Conservation (phyloP, 495 filamentous ascomycete genomes). For the Penicillium psychrofluorescens region DNA sequence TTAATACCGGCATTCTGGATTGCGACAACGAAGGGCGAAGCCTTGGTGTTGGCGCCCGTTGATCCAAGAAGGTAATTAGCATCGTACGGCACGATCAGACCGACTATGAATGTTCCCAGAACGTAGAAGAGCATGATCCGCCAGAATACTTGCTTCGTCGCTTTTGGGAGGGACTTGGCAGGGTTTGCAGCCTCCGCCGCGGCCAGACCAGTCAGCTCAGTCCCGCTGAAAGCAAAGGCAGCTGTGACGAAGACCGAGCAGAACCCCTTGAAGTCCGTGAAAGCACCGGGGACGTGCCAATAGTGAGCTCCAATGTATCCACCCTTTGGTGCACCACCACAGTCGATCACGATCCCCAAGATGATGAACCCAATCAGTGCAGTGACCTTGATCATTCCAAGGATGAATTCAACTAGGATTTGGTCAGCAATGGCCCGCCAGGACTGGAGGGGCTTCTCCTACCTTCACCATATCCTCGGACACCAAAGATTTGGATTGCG, state of each 20-base stretch:
- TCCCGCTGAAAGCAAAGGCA: slow-evolving; percentile 66
- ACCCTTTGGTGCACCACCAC: slow-evolving; percentile 51
- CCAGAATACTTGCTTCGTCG: slow-evolving; percentile 71
- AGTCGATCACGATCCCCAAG: slow-evolving; percentile 60
- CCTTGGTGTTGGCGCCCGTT: slow-evolving; percentile 42
- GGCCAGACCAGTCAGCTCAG: slow-evolving; percentile 65
- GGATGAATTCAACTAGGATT: slow-evolving; percentile 33
- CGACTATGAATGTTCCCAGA: slow-evolving; percentile 64
- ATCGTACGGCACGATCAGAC: slow-evolving; percentile 58
- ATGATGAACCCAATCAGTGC: slow-evolving; percentile 67
- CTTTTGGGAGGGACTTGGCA: slow-evolving; percentile 54
- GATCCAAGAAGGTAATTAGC: slow-evolving; percentile 36
- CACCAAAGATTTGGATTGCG: slow-evolving; percentile 45
- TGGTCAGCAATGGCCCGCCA: too few species aligned
- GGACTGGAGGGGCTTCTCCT: background rate
- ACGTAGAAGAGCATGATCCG: slow-evolving; percentile 72
- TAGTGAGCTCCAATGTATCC: slow-evolving; percentile 54
- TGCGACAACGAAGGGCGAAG: slow-evolving; percentile 70
- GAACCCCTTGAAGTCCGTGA: slow-evolving; percentile 64
- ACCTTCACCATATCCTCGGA: slow-evolving; percentile 68
- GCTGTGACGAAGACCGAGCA: slow-evolving; percentile 69
- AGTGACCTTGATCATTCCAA: slow-evolving; percentile 40
- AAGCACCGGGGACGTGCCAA: slow-evolving; percentile 66
- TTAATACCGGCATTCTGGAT: slow-evolving; percentile 58
- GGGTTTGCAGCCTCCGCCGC: slow-evolving; percentile 65